These are phyloP conservation scores for Marasmius sp. DNA, from an alignment of 1,284 basidiomycete species.

Conservation along the genomic window DNA sequence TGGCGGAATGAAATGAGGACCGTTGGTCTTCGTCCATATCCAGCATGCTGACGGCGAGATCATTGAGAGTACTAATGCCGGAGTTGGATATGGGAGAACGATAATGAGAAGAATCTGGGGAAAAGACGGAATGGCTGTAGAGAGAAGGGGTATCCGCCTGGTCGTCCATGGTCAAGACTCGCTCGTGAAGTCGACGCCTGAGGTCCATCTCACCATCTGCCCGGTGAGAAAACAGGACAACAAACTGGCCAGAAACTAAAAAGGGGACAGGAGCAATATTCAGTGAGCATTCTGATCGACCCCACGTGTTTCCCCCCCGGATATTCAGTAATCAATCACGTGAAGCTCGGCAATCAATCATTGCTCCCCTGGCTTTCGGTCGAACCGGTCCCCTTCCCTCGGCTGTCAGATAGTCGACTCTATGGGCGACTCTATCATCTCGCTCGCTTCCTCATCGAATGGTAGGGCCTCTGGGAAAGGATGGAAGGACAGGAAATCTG, in stretches of 20 bases:
- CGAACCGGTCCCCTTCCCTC: too few relatives aligned
- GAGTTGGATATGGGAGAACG: slow-evolving; percentile 9
- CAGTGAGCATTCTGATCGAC: neutral
- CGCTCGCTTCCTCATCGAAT: slow-evolving; percentile 50
- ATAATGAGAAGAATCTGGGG: slow-evolving; percentile 36
- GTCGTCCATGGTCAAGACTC: slow-evolving; percentile 53
- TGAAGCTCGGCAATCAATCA: too few relatives aligned
- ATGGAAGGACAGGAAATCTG: slow-evolving; percentile 64
- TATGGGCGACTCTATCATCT: slow-evolving; percentile 19
- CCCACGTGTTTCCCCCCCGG: neutral
- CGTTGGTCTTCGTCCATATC: slow-evolving; percentile 62
- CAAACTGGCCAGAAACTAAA: too few relatives aligned
- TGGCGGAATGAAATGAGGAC: slow-evolving; percentile 38
- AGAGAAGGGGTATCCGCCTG: slow-evolving; percentile 67
- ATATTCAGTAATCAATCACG: neutral
- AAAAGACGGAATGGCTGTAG: slow-evolving; percentile 60
- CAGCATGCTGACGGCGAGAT: slow-evolving; percentile 50
- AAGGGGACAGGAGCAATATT: neutral
- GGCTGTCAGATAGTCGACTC: neutral
- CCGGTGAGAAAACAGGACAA: neutral
- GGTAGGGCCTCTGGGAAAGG: slow-evolving; percentile 67
- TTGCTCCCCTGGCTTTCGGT: too few relatives aligned
- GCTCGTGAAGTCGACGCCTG: slow-evolving; percentile 53
- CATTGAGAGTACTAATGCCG: slow-evolving; percentile 43
- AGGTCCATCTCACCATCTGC: slow-evolving; percentile 26